phyloP scores from a whole-genome alignment of 345 rosid species.

The Sonneratia caseolaris region DNA sequence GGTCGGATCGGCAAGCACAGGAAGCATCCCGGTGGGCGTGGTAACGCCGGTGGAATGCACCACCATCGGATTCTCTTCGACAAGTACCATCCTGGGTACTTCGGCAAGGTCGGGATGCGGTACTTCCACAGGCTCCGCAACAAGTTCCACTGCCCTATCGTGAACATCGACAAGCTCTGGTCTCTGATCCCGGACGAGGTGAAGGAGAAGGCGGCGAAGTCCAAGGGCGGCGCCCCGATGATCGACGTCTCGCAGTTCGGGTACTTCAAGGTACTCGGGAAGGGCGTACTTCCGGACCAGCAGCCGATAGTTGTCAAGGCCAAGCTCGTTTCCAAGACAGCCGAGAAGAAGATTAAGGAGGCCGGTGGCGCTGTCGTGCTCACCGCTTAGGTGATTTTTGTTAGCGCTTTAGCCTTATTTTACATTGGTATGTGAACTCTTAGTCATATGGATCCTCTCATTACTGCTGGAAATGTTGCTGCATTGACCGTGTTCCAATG shows the following conservation, averaged over 20 bases:
- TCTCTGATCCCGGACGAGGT: slow-evolving; percentile 31
- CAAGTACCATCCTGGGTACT: slow-evolving; percentile 40
- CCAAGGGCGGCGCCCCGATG: slow-evolving; percentile 25
- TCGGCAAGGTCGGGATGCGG: slow-evolving; percentile 42
- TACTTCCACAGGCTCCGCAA: slow-evolving; percentile 39
- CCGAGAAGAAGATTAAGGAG: slow-evolving; percentile 38
- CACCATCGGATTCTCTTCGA: slow-evolving; percentile 43
- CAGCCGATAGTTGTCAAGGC: slow-evolving; percentile 34
- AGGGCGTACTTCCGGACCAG: slow-evolving; percentile 26
- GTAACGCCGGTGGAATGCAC: slow-evolving; percentile 45
- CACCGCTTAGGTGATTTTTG: slow-evolving; percentile 18
- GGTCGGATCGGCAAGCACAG: slow-evolving; percentile 43
- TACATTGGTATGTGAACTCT: background rate
- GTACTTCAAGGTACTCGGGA: slow-evolving; percentile 32
- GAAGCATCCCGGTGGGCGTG: slow-evolving; percentile 41
- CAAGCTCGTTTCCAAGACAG: slow-evolving; percentile 31
- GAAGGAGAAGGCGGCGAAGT: slow-evolving; percentile 29
- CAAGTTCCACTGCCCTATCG: slow-evolving; percentile 37
- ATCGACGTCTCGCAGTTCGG: slow-evolving; percentile 35
- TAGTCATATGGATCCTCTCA: background rate
- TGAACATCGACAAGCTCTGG: slow-evolving; percentile 40
- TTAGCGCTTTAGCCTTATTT: slow-evolving; percentile 3
- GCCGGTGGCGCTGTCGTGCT: slow-evolving; percentile 37
- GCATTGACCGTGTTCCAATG: background rate
- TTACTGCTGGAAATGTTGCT: background rate